Base-by-base conservation (phyloP, 2,329 filamentous ascomycete species). In the Penicillium expansum region DNA sequence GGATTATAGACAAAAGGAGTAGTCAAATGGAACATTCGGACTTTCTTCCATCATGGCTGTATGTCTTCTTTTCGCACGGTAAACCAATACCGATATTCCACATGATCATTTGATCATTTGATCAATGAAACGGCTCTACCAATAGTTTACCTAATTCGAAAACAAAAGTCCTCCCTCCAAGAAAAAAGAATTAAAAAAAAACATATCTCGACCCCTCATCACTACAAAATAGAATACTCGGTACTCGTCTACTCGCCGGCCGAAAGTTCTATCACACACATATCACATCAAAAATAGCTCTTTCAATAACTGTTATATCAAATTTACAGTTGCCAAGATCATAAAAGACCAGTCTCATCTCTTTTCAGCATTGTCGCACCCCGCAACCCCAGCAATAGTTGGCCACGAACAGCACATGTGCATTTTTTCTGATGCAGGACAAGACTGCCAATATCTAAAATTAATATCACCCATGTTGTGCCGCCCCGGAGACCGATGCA, bases 211-310 rank as follows among this genome's bases (percentile, higher is more conserved):
- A 27, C 29, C 29, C 16, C 30, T 35, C 30, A 6, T 49, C 13
- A n/a, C n/a, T n/a, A n/a, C n/a, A n/a, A n/a, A 29, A 7, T 8
- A 29, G 7, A 18, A 22, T 45, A 44, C 30, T 16, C 39, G 38
- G 39, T 22, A 27, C 2, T 24, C 29, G 2, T 38, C 38, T 24
- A 27, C 4, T 24, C 29, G 2, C 49, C 38, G 20, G 30, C 49
- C 38, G 29, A 33, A 13, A 39, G 42, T 27, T 38, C 18, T 30
- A 48, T 53, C 51, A 48, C 33, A 54, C 11, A 20, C 7, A 13
- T 50, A 41, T 56, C 53, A 56, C 53, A 56, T 45, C 32, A 52
- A 45, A 52, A 56, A 56, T 56, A 56, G 41, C 32, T 16, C 13
- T 16, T 9, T 18, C 5, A 8, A 11, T 18, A 13, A 51, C 3